Percentiles rank a stretch among this genome's conserved stretches.
Evolutionary conservation across 1,284 basidiomycete genomes (phyloP).

Genomic region (Puccinia novopanici): DNA sequence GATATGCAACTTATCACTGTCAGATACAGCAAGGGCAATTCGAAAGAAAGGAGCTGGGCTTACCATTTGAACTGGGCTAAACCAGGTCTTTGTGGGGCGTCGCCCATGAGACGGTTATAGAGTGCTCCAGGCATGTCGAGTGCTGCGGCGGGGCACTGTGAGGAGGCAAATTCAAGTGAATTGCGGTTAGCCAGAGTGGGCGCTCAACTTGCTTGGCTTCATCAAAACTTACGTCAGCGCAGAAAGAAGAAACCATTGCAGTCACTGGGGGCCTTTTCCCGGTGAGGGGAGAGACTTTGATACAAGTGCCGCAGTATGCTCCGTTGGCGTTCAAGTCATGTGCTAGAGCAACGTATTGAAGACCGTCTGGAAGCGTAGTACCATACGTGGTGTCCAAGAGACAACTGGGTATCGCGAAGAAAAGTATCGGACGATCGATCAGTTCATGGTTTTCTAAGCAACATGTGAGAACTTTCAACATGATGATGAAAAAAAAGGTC

Average conservation of each 20-base stretch:
- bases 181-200: not conserved
- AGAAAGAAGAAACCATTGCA: constrained; percentile 9
- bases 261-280: not conserved
- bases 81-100: not conserved
- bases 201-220: not conserved
- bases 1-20: not conserved
- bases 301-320: constrained; percentile 3
- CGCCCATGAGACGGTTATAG: not conserved
- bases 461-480: no score
- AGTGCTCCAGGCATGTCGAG: constrained; percentile 10
- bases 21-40: no score
- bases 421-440: no score
- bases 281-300: not conserved
- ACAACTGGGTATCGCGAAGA: not conserved
- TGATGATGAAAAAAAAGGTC: not conserved
- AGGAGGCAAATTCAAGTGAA: not conserved
- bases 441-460: no score
- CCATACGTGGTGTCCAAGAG: not conserved
- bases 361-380: not conserved
- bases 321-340: not conserved
- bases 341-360: constrained; percentile 13
- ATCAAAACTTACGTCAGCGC: constrained; percentile 3
- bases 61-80: not conserved
- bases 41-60: not conserved
- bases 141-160: constrained; percentile 8